phyloP scores from a whole-genome alignment of 495 filamentous ascomycete species.

The Penicillium macrosclerotiorum region DNA sequence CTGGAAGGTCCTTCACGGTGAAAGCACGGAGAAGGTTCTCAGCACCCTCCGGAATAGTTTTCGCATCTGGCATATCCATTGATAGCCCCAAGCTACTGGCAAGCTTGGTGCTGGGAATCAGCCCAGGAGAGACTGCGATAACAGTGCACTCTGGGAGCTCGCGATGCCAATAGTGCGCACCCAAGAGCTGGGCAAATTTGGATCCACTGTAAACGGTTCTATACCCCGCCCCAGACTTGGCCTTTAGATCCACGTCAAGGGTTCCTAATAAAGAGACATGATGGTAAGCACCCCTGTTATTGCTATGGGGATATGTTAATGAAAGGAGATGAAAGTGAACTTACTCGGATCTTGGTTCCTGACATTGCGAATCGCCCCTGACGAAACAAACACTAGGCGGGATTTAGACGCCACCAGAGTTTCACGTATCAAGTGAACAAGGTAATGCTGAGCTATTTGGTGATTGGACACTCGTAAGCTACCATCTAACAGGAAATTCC shows the following conservation, averaged over 20 bases:
- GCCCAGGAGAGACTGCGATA: constrained; percentile 28
- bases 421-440: constrained; percentile 25
- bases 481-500: no score
- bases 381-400: constrained; percentile 30
- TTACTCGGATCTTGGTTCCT: constrained; percentile 23
- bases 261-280: constrained; percentile 15
- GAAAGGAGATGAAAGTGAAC: background rate
- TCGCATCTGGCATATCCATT: constrained; percentile 33
- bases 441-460: constrained; percentile 27
- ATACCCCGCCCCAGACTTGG: constrained; percentile 22
- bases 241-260: constrained; percentile 28
- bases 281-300: no score
- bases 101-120: constrained; percentile 29
- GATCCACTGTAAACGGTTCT: constrained; percentile 25
- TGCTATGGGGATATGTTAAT: no score
- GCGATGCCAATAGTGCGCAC: constrained; percentile 30
- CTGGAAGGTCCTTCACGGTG: constrained; percentile 16
- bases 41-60: constrained; percentile 32
- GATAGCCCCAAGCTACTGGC: constrained; percentile 18
- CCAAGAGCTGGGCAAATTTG: constrained; percentile 26
- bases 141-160: constrained; percentile 21
- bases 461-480: background rate
- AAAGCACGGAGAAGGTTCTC: constrained; percentile 26
- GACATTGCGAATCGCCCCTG: constrained; percentile 27
- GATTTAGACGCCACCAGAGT: constrained; percentile 20